Evolutionary conservation across 2,329 filamentous ascomycete genomes (phyloP).

Genomic region (Acarospora socialis): DNA sequence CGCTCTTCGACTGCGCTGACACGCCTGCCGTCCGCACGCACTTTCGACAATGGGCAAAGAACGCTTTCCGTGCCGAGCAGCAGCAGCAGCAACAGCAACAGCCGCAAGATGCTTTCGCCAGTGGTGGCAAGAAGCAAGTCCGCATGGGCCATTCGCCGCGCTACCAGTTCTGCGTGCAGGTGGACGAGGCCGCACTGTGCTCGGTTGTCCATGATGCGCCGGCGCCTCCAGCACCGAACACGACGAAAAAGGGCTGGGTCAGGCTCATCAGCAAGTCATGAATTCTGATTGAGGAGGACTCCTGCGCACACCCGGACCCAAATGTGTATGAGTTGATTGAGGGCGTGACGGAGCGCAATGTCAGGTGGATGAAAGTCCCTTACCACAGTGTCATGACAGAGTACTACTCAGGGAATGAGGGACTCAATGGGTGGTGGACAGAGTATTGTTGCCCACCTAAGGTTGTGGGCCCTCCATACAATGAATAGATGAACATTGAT

Average conservation of each 20-base stretch:
- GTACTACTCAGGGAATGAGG: too few relatives aligned
- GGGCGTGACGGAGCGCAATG: conserved; percentile 7
- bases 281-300: not conserved
- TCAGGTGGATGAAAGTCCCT: conserved; percentile 9
- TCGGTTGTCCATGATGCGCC: conserved; percentile 5
- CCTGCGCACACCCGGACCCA: too few relatives aligned
- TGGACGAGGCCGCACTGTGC: conserved; percentile 8
- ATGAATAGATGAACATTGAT: too few relatives aligned
- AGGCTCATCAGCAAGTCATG: conserved; percentile 10
- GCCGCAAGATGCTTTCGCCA: too few relatives aligned
- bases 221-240: conserved; percentile 3
- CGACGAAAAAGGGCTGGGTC: conserved; percentile 5
- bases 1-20: conserved; percentile 8
- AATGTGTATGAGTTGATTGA: conserved; percentile 5
- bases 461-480: too few relatives aligned
- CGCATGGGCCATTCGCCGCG: conserved; percentile 6
- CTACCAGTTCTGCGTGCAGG: conserved; percentile 9
- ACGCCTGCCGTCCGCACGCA: conserved; percentile 6
- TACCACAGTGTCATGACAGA: conserved; percentile 5
- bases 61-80: conserved; percentile 5
- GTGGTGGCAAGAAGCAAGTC: not conserved
- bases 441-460: too few relatives aligned
- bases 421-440: too few relatives aligned
- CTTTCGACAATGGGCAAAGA: conserved; percentile 8
- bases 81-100: not conserved